A percentile compares a stretch with the other conserved stretches of the same genome.
Evolutionary conservation across 176 grass and related monocot genomes (phyloP).

Genomic region (Lolium rigidum): DNA sequence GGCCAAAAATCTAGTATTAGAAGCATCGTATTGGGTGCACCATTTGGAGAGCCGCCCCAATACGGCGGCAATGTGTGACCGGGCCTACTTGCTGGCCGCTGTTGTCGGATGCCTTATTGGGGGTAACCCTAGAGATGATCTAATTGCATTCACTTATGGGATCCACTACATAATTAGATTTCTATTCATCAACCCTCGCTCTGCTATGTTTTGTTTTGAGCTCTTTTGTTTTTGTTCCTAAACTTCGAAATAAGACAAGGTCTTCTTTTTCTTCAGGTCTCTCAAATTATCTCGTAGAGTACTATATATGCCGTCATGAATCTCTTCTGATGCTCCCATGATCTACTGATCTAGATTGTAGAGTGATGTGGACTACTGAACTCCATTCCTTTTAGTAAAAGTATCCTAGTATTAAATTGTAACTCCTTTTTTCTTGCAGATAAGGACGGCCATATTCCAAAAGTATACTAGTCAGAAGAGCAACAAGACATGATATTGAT

Average conservation of each 20-base stretch:
- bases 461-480: not conserved
- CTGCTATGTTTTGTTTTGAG: not conserved
- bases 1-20: too few species aligned
- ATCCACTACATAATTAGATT: not conserved
- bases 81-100: too few species aligned
- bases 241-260: not conserved
- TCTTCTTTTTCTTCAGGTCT: not conserved
- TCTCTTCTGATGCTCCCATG: not conserved
- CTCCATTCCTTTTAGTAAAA: not conserved
- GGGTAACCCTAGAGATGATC: too few species aligned
- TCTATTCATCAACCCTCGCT: too few species aligned
- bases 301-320: not conserved
- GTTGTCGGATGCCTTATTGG: too few species aligned
- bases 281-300: not conserved
- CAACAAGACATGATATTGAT: constrained; percentile 29
- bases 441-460: constrained; percentile 36
- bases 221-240: too few species aligned
- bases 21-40: too few species aligned
- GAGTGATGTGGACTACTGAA: not conserved
- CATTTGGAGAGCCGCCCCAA: too few species aligned
- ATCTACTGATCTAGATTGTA: constrained; percentile 4
- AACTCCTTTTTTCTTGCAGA: not conserved
- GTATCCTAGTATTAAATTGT: not conserved
- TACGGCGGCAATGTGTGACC: too few species aligned
- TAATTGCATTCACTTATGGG: not conserved